Percentiles rank a stretch among this genome's conserved stretches.
Evolutionary conservation across 768 basidiomycete genomes (phyloP).

Genomic region (Rhodotorula taiwanensis): DNA sequence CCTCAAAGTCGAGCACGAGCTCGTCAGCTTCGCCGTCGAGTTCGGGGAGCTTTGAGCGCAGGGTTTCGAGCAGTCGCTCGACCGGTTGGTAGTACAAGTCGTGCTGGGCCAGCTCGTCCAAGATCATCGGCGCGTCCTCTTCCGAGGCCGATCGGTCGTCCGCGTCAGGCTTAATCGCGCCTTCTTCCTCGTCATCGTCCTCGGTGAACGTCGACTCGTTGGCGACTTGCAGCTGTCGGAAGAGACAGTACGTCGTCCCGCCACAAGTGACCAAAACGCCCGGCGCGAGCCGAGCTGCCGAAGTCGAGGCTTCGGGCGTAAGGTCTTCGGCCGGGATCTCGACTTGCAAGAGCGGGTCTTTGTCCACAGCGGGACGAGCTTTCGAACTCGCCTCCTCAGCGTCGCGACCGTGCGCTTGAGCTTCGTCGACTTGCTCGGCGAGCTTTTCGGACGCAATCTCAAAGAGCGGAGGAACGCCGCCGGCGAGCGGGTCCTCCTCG

Average conservation of each 20-base stretch:
- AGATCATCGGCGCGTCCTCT: conserved; percentile 12
- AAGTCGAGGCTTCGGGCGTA: not conserved
- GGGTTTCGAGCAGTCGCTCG: conserved; percentile 21
- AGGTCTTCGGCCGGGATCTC: not conserved
- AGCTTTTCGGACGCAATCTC: not conserved
- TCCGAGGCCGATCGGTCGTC: no score
- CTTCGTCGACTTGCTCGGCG: not conserved
- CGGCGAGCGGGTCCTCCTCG: not conserved
- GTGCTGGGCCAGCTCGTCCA: conserved; percentile 19
- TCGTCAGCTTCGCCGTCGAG: conserved; percentile 29
- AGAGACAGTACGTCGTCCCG: conserved; percentile 20
- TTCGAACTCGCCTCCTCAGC: not conserved
- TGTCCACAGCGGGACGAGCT: conserved; percentile 2
- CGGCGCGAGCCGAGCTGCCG: conserved; percentile 4
- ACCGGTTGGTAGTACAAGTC: conserved; percentile 35
- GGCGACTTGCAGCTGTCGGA: conserved; percentile 1
- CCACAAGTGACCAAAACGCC: conserved; percentile 10
- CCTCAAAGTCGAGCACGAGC: conserved; percentile 37
- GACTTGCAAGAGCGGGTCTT: conserved; percentile 13
- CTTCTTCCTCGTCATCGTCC: not conserved
- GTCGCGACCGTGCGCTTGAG: not conserved
- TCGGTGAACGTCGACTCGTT: not conserved
- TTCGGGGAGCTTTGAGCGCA: conserved; percentile 32
- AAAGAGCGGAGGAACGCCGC: not conserved
- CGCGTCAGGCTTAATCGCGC: no score